A percentile compares a stretch with the other conserved stretches of the same genome.
These are phyloP conservation scores for Trichocladium antarcticum DNA, from an alignment of 495 filamentous ascomycete species.

Conservation along the genomic window DNA sequence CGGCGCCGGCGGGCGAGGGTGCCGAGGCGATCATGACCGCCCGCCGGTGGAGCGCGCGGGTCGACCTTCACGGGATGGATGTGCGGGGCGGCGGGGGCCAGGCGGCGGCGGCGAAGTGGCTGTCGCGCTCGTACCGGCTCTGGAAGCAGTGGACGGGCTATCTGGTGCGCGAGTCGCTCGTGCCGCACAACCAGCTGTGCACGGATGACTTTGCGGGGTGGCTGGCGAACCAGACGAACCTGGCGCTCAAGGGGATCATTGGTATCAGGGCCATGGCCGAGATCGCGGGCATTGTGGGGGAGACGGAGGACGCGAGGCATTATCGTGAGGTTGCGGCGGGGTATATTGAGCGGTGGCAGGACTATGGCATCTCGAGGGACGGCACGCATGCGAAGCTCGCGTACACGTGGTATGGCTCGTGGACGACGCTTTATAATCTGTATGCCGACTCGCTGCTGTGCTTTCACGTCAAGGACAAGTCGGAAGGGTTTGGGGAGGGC, in stretches of 20 bases:
- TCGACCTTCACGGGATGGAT: slow-evolving; percentile 37
- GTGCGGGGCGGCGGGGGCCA: slow-evolving; percentile 21
- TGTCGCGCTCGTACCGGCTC: slow-evolving; percentile 54
- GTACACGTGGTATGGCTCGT: slow-evolving; percentile 90
- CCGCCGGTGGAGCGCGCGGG: slow-evolving; percentile 8
- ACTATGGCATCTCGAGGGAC: slow-evolving; percentile 70
- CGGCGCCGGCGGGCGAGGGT: neutral
- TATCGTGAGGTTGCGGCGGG: slow-evolving; percentile 60
- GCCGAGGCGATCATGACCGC: slow-evolving; percentile 1
- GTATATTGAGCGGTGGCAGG: slow-evolving; percentile 78
- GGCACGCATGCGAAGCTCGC: slow-evolving; percentile 77
- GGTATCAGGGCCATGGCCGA: slow-evolving; percentile 92
- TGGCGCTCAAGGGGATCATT: slow-evolving; percentile 87
- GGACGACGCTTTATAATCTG: slow-evolving; percentile 91
- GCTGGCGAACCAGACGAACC: slow-evolving; percentile 83
- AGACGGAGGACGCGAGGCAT: slow-evolving; percentile 53
- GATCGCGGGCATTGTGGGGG: slow-evolving; percentile 57
- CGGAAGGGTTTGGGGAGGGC: neutral
- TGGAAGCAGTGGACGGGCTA: slow-evolving; percentile 94
- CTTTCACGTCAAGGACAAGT: slow-evolving; percentile 50
- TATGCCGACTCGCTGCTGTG: slow-evolving; percentile 74
- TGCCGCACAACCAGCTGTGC: slow-evolving; percentile 77
- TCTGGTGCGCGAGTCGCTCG: slow-evolving; percentile 73
- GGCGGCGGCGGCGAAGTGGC: slow-evolving; percentile 42
- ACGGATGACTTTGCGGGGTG: slow-evolving; percentile 96